phyloP scores from a whole-genome alignment of 2,329 filamentous ascomycete genomes.

The Aspergillus sp. region DNA sequence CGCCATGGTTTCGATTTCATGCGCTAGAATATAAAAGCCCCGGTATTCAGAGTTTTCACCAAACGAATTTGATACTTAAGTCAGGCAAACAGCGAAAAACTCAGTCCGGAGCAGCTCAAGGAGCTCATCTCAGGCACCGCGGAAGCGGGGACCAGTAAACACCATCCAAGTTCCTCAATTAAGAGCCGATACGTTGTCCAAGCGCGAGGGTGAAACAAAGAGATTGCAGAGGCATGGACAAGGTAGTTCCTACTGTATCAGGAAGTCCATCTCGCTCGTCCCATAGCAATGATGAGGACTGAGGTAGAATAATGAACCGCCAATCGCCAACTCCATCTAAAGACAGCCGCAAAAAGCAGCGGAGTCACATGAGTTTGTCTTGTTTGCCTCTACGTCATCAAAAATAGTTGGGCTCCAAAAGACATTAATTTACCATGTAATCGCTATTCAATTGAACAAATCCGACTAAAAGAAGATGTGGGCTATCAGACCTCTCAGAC shows the following conservation, averaged over 20 bases:
- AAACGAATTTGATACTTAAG: background rate
- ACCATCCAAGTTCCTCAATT: background rate
- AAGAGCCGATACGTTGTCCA: background rate
- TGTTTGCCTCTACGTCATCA: constrained; percentile 26
- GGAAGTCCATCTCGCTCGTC: background rate
- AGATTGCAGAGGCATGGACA: background rate
- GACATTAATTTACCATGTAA: background rate
- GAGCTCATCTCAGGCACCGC: constrained; percentile 5
- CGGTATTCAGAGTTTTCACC: background rate
- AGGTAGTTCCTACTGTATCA: background rate
- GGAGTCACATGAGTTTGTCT: constrained; percentile 32
- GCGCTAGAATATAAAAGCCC: background rate
- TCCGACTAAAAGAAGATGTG: constrained; percentile 23
- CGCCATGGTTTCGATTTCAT: constrained; percentile 34
- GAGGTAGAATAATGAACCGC: background rate
- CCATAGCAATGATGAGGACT: background rate
- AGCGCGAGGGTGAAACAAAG: background rate
- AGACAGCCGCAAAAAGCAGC: constrained; percentile 11
- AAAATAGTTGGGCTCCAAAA: background rate
- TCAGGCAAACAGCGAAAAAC: background rate
- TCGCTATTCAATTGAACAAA: background rate
- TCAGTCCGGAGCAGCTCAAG: background rate
- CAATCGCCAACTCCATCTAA: background rate
- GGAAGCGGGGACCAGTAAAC: background rate
- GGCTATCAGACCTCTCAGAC: constrained; percentile 17